Conservation (phyloP, 495 filamentous ascomycete genomes). For the Astrothelium subdiscretum region DNA sequence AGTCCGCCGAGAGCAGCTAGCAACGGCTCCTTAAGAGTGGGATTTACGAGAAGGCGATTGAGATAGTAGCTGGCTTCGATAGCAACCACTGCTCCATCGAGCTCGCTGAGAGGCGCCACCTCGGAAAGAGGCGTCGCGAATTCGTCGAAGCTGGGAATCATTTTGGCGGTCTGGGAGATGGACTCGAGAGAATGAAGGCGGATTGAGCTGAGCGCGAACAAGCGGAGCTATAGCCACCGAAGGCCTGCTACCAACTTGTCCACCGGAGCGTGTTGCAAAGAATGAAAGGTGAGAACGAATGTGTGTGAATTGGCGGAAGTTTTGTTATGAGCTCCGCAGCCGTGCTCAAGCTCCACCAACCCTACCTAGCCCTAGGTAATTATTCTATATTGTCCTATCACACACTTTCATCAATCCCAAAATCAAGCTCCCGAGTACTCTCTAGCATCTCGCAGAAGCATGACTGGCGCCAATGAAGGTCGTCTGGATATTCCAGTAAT, state of each 20-base stretch:
- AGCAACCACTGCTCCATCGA: slow-evolving; percentile 62
- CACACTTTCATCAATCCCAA: no score
- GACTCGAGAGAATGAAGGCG: not conserved
- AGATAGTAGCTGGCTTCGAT: slow-evolving; percentile 90
- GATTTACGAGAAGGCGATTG: slow-evolving; percentile 54
- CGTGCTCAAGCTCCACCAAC: no score
- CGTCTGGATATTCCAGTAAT: slow-evolving; percentile 59
- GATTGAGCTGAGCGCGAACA: not conserved
- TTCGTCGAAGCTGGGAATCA: slow-evolving; percentile 2
- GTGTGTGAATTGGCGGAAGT: no score
- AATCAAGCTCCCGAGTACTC: not conserved
- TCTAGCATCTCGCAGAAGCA: not conserved
- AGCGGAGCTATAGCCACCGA: not conserved
- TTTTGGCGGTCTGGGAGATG: not conserved
- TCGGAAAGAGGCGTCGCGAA: not conserved
- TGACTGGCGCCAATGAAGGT: slow-evolving; percentile 31
- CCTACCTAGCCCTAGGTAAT: no score
- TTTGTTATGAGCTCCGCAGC: not conserved
- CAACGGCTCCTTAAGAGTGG: slow-evolving; percentile 67
- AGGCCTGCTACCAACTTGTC: not conserved
- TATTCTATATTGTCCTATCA: no score
- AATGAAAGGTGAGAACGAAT: not conserved
- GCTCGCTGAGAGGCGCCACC: slow-evolving; percentile 35
- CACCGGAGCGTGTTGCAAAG: not conserved
- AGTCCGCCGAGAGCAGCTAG: slow-evolving; percentile 81